Evolutionary conservation across 805 yeast genomes (phyloP), one percentile per base, ranked within the genome.

Genomic region (Kuraishia ogatae): DNA sequence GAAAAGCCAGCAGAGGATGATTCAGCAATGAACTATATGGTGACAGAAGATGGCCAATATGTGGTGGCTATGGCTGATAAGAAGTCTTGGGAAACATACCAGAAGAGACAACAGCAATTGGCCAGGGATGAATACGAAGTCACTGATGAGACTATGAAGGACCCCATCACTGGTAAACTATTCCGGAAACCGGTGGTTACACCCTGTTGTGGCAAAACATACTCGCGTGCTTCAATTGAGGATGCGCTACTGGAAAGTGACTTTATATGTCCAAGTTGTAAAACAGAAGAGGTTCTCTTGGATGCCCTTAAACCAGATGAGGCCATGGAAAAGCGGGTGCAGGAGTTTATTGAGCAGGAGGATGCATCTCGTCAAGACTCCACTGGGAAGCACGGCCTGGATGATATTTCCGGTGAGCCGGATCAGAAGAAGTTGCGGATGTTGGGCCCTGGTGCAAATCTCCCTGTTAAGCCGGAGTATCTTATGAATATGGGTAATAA

Each of bases 31-130:
- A 81, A 83, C 48, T 87, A 86, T 56, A 82, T 94, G 87, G 83
- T 94, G 61, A 91, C 91, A 35, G 98, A 92, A 53, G 94, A 90
- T 39, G 99, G 99, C 52, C 89, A 92, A 63, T 94, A 88, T 67
- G 99, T 94, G 3, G 87, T 90, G 52, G 97, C 96, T n/a, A 83
- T 92, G 58, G 98, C 98, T 0, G 99, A 94, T 71, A 81, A 83
- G 48, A 85, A 84, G 63, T 86, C 97, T 0, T 93, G 99, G 99
- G 83, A 84, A 54, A 83, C 79, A 51, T 92, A 83, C 65, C 97
- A 91, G 66, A 83, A 88, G 59, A 85, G 84, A 75, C 83, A 62
- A 66, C 75, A 71, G 62, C 65, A 64, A 10, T 63, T 61, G 60
- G 70, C 57, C 60, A 67, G 56, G 61, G 79, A 70, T 63, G 74